Evolutionary conservation across 306 rosid species (phyloP).

Genomic region (Sindora glabra): DNA sequence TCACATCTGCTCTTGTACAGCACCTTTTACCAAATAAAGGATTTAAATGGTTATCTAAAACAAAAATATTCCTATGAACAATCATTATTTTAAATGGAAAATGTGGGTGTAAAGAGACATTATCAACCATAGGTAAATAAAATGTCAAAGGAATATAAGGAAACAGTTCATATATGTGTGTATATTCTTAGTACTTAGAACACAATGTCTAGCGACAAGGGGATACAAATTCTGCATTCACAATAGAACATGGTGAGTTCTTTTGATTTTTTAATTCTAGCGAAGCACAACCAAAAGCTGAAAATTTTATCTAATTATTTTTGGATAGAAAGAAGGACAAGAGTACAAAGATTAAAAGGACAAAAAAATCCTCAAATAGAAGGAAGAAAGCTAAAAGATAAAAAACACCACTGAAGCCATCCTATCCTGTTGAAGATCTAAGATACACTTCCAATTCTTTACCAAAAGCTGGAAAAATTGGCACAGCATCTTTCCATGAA

Average conservation of each 20-base stretch:
- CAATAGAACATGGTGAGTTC: not conserved
- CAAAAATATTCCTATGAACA: no score
- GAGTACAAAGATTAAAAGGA: no score
- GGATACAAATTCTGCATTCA: not conserved
- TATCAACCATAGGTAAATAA: constrained; percentile 4
- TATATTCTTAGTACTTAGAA: constrained; percentile 2
- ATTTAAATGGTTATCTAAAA: constrained; percentile 5
- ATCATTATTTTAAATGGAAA: no score
- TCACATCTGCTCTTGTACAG: constrained; percentile 98
- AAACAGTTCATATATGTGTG: not conserved
- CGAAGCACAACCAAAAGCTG: constrained; percentile 15
- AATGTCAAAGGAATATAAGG: not conserved
- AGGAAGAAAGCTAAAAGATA: no score
- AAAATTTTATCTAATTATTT: no score
- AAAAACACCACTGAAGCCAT: no score
- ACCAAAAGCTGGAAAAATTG: constrained; percentile 9
- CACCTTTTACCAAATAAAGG: constrained; percentile 43
- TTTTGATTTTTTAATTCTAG: no score
- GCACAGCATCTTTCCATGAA: not conserved
- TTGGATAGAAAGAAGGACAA: no score
- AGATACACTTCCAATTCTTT: no score
- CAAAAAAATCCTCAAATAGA: no score
- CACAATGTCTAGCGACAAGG: not conserved
- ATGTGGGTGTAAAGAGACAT: not conserved
- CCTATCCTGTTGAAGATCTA: no score